A percentile compares a stretch with the other conserved stretches of the same genome.
These are phyloP conservation scores for Haplosporangium gracile DNA, from an alignment of 192 early-diverging fungal species.

Conservation along the genomic window DNA sequence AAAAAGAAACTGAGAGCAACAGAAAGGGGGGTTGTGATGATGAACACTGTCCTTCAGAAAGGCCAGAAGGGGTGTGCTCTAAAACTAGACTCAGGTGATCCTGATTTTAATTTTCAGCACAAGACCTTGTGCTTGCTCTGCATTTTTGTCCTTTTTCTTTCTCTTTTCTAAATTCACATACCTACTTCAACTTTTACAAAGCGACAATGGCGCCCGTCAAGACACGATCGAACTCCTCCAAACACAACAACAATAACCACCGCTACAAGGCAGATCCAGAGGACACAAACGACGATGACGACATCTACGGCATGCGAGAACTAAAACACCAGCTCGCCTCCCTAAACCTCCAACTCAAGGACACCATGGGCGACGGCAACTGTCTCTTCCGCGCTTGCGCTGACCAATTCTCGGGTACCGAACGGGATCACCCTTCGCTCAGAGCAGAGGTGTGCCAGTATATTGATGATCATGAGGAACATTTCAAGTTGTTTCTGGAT, in stretches of 20 bases:
- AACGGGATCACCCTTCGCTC: conserved; percentile 65
- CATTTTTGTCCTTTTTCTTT: neutral
- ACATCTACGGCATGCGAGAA: conserved; percentile 56
- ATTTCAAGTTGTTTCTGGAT: conserved; percentile 76
- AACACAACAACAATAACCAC: neutral
- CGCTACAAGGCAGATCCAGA: conserved; percentile 50
- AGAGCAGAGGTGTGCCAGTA: conserved; percentile 73
- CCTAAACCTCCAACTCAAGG: conserved; percentile 70
- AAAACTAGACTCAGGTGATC: no score
- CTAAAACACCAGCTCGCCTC: conserved; percentile 67
- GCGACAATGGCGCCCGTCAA: conserved; percentile 35
- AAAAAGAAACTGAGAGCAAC: neutral
- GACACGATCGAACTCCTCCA: conserved; percentile 32
- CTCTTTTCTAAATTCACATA: neutral
- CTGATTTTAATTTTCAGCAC: no score
- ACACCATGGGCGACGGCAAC: conserved; percentile 81
- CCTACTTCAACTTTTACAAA: neutral
- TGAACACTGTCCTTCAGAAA: neutral
- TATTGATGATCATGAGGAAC: conserved; percentile 68
- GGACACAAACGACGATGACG: conserved; percentile 53
- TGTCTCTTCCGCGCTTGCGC: conserved; percentile 71
- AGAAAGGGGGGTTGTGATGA: conserved; percentile 4
- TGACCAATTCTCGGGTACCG: conserved; percentile 75
- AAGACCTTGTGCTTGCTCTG: neutral
- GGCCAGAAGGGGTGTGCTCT: no score